A percentile compares a stretch with the other conserved stretches of the same genome.
Evolutionary conservation across 2,329 filamentous ascomycete species (phyloP).

Genomic region (Chrysosporium queenslandicum): DNA sequence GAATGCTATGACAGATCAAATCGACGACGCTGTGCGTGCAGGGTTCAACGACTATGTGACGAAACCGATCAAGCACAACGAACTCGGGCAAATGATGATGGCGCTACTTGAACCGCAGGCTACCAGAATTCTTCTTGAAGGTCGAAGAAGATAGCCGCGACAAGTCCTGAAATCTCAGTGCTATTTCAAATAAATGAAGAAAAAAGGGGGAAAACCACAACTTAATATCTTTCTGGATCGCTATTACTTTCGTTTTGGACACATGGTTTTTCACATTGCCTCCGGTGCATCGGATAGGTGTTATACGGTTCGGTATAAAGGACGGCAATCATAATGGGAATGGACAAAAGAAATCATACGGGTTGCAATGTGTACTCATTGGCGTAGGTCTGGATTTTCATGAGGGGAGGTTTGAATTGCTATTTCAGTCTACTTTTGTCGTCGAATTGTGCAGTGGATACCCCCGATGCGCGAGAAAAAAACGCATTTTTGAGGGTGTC

Average conservation of each 20-base stretch:
- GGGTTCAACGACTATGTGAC: conserved; percentile 44
- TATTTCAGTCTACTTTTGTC: neutral
- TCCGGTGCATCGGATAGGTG: conserved; percentile 11
- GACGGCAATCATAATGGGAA: neutral
- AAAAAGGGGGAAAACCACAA: too few relatives aligned
- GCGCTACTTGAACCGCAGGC: conserved; percentile 32
- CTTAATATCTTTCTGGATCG: neutral
- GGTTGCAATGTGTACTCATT: neutral
- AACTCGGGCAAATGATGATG: conserved; percentile 43
- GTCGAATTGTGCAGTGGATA: neutral
- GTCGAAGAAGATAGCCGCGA: conserved; percentile 23
- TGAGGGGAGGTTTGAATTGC: neutral
- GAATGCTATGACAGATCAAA: conserved; percentile 43
- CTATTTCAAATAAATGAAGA: too few relatives aligned
- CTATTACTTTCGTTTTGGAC: neutral
- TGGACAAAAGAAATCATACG: neutral
- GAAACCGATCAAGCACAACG: conserved; percentile 42
- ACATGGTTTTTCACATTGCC: neutral
- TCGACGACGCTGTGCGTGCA: conserved; percentile 37
- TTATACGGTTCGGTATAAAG: conserved; percentile 4
- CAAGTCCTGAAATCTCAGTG: too few relatives aligned
- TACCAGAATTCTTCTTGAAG: conserved; percentile 35
- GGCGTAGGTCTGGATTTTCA: neutral
- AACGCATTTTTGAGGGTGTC: neutral
- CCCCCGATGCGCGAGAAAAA: neutral